phyloP scores from a whole-genome alignment of 2,329 filamentous ascomycete genomes.

The Aspergillus ustus region DNA sequence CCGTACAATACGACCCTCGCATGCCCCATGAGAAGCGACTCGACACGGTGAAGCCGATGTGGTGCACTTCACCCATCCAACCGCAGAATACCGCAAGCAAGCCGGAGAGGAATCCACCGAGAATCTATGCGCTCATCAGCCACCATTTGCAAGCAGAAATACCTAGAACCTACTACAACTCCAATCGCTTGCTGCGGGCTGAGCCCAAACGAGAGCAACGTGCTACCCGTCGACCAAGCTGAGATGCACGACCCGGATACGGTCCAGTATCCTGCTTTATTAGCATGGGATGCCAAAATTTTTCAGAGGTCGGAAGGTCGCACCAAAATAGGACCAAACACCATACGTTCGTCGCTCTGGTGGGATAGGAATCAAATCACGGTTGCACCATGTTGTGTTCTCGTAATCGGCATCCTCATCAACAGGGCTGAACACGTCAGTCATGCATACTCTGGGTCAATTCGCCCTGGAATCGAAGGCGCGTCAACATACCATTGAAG shows the following conservation, averaged over 20 bases:
- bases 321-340: slow-evolving; percentile 6
- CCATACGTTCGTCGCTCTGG: slow-evolving; percentile 11
- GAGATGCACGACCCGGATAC: slow-evolving; percentile 11
- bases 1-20: slow-evolving; percentile 16
- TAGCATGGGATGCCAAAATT: background rate
- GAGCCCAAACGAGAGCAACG: slow-evolving; percentile 10
- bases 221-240: slow-evolving; percentile 14
- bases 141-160: background rate
- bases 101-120: slow-evolving; percentile 9
- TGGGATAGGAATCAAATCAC: slow-evolving; percentile 13
- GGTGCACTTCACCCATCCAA: slow-evolving; percentile 18
- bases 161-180: background rate
- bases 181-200: slow-evolving; percentile 17
- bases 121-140: background rate
- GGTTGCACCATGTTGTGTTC: slow-evolving; percentile 15
- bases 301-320: background rate
- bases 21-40: slow-evolving; percentile 14
- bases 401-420: slow-evolving; percentile 15
- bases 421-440: background rate
- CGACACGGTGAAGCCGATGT: slow-evolving; percentile 17
- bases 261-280: slow-evolving; percentile 9
- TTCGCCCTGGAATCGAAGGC: background rate
- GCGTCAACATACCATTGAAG: slow-evolving; percentile 6
- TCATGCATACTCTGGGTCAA: too few relatives aligned
- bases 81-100: slow-evolving; percentile 4